A percentile compares a stretch with the other conserved stretches of the same genome.
phyloP scores from a whole-genome alignment of 108 stramenopile species.

The Cyclotella cryptica region DNA sequence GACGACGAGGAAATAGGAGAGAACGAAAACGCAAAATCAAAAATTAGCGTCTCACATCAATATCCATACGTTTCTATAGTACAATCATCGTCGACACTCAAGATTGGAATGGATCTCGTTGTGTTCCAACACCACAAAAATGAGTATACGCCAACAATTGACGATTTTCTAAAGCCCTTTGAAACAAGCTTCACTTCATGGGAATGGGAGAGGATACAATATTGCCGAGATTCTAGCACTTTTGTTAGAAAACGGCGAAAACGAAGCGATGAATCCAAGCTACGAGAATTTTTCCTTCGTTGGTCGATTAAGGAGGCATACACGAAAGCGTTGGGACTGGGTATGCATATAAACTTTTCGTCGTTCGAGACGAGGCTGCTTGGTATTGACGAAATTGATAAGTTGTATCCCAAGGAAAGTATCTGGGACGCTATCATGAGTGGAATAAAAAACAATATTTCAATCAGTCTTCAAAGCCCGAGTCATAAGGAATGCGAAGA shows the following conservation, averaged over 20 bases:
- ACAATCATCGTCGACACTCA: slow-evolving; percentile 17
- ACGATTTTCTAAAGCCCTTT: slow-evolving; percentile 72
- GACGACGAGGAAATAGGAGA: background rate
- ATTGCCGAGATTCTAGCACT: background rate
- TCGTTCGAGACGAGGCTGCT: slow-evolving; percentile 60
- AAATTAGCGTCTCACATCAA: slow-evolving; percentile 82
- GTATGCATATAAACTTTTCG: slow-evolving; percentile 67
- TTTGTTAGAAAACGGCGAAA: background rate
- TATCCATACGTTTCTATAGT: slow-evolving; percentile 77
- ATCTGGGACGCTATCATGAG: slow-evolving; percentile 12
- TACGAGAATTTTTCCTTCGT: slow-evolving; percentile 75
- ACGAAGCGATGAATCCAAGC: slow-evolving; percentile 40
- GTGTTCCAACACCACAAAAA: slow-evolving; percentile 56
- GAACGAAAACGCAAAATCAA: slow-evolving; percentile 37
- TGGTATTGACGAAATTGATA: slow-evolving; percentile 20
- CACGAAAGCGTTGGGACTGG: slow-evolving; percentile 83
- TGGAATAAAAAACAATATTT: background rate
- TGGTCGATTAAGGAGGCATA: slow-evolving; percentile 91
- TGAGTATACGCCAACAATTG: slow-evolving; percentile 49
- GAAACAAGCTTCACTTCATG: slow-evolving; percentile 55
- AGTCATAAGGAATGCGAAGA: background rate
- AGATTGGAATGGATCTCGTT: slow-evolving; percentile 73
- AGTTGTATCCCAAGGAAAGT: background rate
- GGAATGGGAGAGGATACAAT: slow-evolving; percentile 67
- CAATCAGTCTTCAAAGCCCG: background rate